Evolutionary conservation across 1,139 yeast genomes (phyloP), one percentile per base, ranked within the genome.

Genomic region (Debaryomyces subglobosus): DNA sequence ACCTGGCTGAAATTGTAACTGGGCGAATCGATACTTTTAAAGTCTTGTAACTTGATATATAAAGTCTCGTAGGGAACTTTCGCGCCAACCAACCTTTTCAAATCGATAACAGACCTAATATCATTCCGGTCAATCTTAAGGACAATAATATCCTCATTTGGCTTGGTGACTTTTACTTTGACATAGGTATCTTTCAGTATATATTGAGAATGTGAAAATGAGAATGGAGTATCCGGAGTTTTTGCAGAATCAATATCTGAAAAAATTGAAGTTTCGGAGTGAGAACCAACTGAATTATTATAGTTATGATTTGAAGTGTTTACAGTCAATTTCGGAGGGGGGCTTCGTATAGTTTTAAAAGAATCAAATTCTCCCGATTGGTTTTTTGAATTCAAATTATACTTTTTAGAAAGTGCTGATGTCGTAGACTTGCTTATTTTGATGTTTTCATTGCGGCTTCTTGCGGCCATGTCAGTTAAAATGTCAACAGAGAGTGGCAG

Each of bases 121-220:
- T 62, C 65, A 13, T 55, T 45, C 50, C 68, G 68, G 44, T 63
- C 59, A 20, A 71, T 49, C 32, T 65, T 62, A 8, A 71, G 49
- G 2, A 70, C 67, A 10, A 72, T 50, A 20, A 64, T 60, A 42
- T 68, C 73, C 45, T 64, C 58, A 30, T 65, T 62, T 27, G 55
- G 62, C 27, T 66, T 67, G 38, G 62, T 53, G 13, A 73, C 61
- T 51, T 68, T 69, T 50, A 75, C 65, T 47, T 64, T 64, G 46
- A 69, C 55, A 41, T 54, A 54, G 20, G 40, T 41, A 25, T 25
- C 20, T 25, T 23, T 25, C 12, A 23, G 15, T 13, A 9, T 13
- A 21, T 37, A 29, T 10, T 6, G 18, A 3, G 37, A 29, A 9
- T 29, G 38, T 3, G 29, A 21, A 2, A 21, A 10, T 8, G 43